Conservation (phyloP, 2,329 filamentous ascomycete genomes). For the Xylariaceae sp. region DNA sequence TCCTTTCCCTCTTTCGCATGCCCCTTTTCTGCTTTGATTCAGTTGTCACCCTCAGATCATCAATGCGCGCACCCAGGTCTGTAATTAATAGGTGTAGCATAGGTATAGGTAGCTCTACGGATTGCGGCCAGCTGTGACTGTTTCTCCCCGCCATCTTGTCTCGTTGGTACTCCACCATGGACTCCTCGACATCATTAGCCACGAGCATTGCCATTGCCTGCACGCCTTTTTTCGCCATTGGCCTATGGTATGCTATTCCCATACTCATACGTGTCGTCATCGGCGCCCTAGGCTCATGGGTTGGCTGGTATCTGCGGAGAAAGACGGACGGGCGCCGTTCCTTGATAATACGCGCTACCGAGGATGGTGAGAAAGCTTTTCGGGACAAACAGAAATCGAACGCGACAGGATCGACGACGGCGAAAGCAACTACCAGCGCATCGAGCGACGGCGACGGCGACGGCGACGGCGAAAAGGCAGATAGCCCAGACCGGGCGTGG, state of each 20-base stretch:
- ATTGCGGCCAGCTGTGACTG: not conserved
- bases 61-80: not conserved
- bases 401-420: not conserved
- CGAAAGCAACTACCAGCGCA: slow-evolving; percentile 27
- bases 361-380: slow-evolving; percentile 37
- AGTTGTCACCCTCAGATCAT: not conserved
- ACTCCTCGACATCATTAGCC: slow-evolving; percentile 21
- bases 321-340: slow-evolving; percentile 58
- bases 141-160: not conserved
- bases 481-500: slow-evolving; percentile 57
- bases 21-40: not conserved
- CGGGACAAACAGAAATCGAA: slow-evolving; percentile 26
- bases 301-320: slow-evolving; percentile 58
- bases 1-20: not conserved
- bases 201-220: slow-evolving; percentile 27
- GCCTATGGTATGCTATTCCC: slow-evolving; percentile 30
- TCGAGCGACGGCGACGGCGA: slow-evolving; percentile 64
- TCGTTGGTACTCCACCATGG: slow-evolving; percentile 22
- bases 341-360: slow-evolving; percentile 49
- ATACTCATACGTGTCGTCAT: slow-evolving; percentile 36
- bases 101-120: not conserved
- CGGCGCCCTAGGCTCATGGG: slow-evolving; percentile 35
- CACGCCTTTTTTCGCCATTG: slow-evolving; percentile 27
- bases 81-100: not conserved
- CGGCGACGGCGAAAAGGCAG: slow-evolving; percentile 65